Conservation (phyloP, 179 eudicot genomes). For the Heliamphora pulchella region DNA sequence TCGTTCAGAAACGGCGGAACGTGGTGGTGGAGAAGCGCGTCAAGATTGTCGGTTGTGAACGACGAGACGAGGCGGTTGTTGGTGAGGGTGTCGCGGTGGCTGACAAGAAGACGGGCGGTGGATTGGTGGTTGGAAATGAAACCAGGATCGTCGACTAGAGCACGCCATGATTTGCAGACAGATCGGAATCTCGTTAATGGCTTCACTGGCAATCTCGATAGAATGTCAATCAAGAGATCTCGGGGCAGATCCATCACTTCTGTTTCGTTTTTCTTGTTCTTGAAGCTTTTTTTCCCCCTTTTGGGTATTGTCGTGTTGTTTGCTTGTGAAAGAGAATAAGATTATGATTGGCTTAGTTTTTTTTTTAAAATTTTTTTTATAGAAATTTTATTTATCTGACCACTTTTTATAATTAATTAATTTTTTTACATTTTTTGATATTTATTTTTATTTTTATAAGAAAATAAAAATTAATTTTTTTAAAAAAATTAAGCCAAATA, state of each 20-base stretch:
- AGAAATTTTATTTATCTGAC: too few species aligned
- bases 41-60: neutral
- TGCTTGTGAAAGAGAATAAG: neutral
- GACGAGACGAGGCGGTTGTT: neutral
- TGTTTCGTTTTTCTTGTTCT: neutral
- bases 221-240: constrained; percentile 6
- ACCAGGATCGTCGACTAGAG: neutral
- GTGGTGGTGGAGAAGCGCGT: neutral
- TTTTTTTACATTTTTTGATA: too few species aligned
- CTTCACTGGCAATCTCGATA: constrained; percentile 7
- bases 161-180: constrained; percentile 4
- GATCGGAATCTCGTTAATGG: neutral
- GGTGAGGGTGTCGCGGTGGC: neutral
- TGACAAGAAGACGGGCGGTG: neutral
- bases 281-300: neutral
- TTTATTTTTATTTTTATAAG: too few species aligned
- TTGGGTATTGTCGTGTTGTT: neutral
- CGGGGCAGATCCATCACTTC: constrained; percentile 6
- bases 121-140: neutral
- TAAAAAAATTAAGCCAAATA: too few species aligned
- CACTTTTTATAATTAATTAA: too few species aligned
- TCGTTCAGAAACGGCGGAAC: neutral
- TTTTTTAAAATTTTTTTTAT: too few species aligned
- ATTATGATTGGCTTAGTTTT: too few species aligned
- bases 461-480: too few species aligned